Evolutionary conservation across 805 yeast genomes (phyloP).

Genomic region (Starmerella apicola): DNA sequence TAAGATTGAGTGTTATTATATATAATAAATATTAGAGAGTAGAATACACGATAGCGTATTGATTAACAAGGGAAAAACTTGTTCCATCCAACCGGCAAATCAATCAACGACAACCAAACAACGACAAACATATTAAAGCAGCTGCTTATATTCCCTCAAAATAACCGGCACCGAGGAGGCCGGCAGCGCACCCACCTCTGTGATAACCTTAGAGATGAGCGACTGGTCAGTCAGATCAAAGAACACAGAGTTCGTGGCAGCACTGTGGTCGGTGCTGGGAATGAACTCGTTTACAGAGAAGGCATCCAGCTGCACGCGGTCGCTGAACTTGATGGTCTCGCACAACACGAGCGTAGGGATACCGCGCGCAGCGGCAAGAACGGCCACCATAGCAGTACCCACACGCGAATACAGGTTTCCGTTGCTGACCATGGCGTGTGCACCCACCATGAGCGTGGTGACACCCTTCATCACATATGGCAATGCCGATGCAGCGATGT

Average conservation of each 20-base stretch:
- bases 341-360: slow-evolving; percentile 93
- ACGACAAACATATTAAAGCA: slow-evolving; percentile 13
- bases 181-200: slow-evolving; percentile 92
- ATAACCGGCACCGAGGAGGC: slow-evolving; percentile 98
- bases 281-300: slow-evolving; percentile 78
- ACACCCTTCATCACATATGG: slow-evolving; percentile 74
- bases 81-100: too few species aligned
- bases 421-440: slow-evolving; percentile 92
- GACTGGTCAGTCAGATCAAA: slow-evolving; percentile 92
- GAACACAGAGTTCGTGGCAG: slow-evolving; percentile 65
- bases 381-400: slow-evolving; percentile 87
- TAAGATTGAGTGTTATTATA: too few species aligned
- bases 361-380: slow-evolving; percentile 76
- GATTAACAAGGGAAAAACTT: neutral
- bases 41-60: too few species aligned
- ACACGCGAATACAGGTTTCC: slow-evolving; percentile 88
- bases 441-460: slow-evolving; percentile 85
- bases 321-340: slow-evolving; percentile 87
- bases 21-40: too few species aligned
- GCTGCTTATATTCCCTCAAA: slow-evolving; percentile 59
- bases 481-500: slow-evolving; percentile 66
- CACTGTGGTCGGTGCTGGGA: slow-evolving; percentile 28
- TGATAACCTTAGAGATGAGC: slow-evolving; percentile 84
- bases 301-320: slow-evolving; percentile 91
- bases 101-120: too few species aligned